Evolutionary conservation across 768 basidiomycete species (phyloP).

Genomic region (Naematelia aurantialba): DNA sequence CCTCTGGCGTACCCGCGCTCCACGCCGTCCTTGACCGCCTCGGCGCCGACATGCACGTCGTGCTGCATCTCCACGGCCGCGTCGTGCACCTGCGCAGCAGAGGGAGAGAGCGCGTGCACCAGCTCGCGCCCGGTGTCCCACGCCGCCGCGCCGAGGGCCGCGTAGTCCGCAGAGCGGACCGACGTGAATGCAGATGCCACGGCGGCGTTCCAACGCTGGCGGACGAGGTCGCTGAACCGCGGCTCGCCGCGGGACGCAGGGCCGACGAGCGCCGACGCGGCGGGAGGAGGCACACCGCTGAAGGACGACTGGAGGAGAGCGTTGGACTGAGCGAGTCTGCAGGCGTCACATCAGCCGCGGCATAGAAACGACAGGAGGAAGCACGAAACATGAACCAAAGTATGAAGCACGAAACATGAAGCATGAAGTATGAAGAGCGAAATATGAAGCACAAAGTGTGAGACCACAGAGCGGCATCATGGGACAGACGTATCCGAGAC

Average conservation of each 20-base stretch:
- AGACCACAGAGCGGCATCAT: no score
- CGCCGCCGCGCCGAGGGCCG: slow-evolving; percentile 13
- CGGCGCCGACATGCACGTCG: slow-evolving; percentile 4
- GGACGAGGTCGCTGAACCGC: slow-evolving; percentile 26
- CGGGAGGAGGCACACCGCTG: slow-evolving; percentile 24
- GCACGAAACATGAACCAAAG: no score
- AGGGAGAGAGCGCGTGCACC: not conserved
- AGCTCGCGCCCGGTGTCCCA: not conserved
- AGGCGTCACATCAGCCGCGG: not conserved
- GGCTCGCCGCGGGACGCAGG: slow-evolving; percentile 20
- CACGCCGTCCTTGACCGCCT: slow-evolving; percentile 1
- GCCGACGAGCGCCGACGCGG: slow-evolving; percentile 30
- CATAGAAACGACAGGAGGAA: no score
- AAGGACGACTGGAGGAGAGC: slow-evolving; percentile 31
- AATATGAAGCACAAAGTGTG: no score
- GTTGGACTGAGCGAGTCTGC: slow-evolving; percentile 29
- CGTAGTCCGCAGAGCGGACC: slow-evolving; percentile 29
- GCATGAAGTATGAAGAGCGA: no score
- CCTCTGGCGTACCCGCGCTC: no score
- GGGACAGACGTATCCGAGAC: no score
- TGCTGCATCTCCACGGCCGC: not conserved
- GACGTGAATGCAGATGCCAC: slow-evolving; percentile 11
- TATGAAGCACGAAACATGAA: no score
- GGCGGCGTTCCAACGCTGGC: slow-evolving; percentile 33
- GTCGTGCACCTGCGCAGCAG: no score